These are phyloP conservation scores for Candida railenensis DNA, from an alignment of 805 yeast species.

Conservation along the genomic window DNA sequence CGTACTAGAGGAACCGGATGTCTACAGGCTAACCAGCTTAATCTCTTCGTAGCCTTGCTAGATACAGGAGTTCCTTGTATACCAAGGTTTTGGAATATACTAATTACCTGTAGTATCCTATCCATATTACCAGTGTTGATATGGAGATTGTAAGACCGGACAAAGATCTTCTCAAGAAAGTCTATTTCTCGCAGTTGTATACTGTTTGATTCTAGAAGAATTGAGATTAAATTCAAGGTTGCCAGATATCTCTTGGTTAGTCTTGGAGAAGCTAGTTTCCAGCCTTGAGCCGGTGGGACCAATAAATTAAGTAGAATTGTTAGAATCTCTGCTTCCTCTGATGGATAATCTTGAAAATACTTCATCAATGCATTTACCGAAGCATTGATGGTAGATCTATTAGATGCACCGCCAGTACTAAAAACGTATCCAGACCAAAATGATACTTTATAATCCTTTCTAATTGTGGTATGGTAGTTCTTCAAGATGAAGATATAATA, in stretches of 20 bases:
- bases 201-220: slow-evolving; percentile 37
- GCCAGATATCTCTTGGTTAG: slow-evolving; percentile 20
- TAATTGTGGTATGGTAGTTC: slow-evolving; percentile 15
- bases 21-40: slow-evolving; percentile 25
- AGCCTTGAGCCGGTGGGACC: slow-evolving; percentile 12
- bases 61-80: slow-evolving; percentile 9
- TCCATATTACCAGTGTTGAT: slow-evolving; percentile 43
- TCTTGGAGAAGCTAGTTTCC: slow-evolving; percentile 13
- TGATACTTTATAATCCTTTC: background rate
- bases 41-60: slow-evolving; percentile 15
- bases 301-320: slow-evolving; percentile 12
- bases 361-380: background rate
- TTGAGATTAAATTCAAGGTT: slow-evolving; percentile 30
- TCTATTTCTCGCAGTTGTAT: slow-evolving; percentile 26
- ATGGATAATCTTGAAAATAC: background rate
- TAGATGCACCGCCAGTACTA: slow-evolving; percentile 3
- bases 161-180: slow-evolving; percentile 35
- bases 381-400: slow-evolving; percentile 1
- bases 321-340: background rate
- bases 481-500: slow-evolving; percentile 23
- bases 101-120: slow-evolving; percentile 39
- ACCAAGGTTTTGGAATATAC: slow-evolving; percentile 43
- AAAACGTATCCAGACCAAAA: slow-evolving; percentile 6
- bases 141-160: slow-evolving; percentile 55
- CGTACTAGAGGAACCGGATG: slow-evolving; percentile 35